Evolutionary conservation across 768 basidiomycete genomes (phyloP), one percentile per base, ranked within the genome.

Genomic region (Suillus brevipes): DNA sequence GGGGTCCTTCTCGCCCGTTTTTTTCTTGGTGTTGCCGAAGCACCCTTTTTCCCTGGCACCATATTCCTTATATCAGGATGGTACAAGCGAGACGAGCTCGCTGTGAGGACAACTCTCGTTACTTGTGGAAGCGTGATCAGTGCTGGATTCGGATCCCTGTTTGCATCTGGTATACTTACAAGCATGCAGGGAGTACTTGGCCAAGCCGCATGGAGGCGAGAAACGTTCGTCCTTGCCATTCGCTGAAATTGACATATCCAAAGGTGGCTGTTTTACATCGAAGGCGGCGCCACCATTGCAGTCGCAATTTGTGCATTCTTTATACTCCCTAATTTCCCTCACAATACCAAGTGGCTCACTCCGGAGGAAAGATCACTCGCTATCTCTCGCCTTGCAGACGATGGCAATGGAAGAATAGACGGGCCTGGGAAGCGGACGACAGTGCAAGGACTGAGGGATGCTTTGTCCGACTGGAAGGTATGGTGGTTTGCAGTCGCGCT

Each of bases 71-170:
- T 89, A 36, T 87, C 86, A 1, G 88, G 85, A 69, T 91, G 89
- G 90, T 63, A 63, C 38, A 89, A 83, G 61, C 82, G 84, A 47
- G 79, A 78, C n/a, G 90, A 92, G 71, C 80, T 92, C 47, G 89
- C 87, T 57, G 77, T 86, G 45, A 80, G 89, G 56, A 87, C 83
- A 18, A 86, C 89, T 14, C 72, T 88, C 58, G 79, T 91, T 20
- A 84, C 83, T 57, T 89, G 89, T 67, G 90, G 91, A 31, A 85
- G 81, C 70, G 77, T 93, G 9, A 85, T 91, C 63, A 86, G 85
- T 53, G 92, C 92, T 79, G 91, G 89, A 2, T 91, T 92, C 73
- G 90, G 91, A 5, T 81, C 89, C 0, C 77, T 92, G 16, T 84
- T 93, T 59, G 89, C 90, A 6, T 88, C 89, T 23, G 88, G 85